A percentile compares a stretch with the other conserved stretches of the same genome.
phyloP scores from a whole-genome alignment of 75 land plant species.

The Pseudotsuga menziesii region DNA sequence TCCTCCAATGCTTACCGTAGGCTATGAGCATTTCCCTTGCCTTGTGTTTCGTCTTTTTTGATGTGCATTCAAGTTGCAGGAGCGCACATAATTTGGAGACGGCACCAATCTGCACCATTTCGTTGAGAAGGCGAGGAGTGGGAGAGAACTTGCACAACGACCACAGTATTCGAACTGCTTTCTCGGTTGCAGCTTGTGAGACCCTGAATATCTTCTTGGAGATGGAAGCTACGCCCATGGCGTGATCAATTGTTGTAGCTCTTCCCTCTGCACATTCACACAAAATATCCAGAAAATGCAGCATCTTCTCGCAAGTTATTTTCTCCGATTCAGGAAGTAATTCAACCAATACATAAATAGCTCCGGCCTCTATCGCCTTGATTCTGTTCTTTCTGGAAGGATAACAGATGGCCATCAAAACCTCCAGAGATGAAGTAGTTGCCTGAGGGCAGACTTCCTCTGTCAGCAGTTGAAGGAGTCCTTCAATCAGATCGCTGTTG shows the following conservation, averaged over 20 bases:
- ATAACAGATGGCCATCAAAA: constrained; percentile 17
- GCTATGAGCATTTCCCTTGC: constrained; percentile 31
- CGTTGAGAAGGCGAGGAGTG: constrained; percentile 16
- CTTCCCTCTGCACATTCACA: constrained; percentile 71
- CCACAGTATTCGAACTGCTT: constrained; percentile 38
- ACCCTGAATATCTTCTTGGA: constrained; percentile 59
- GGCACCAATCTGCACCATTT: constrained; percentile 47
- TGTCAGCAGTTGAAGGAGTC: not conserved
- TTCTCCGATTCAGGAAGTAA: constrained; percentile 31
- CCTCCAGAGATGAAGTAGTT: constrained; percentile 17
- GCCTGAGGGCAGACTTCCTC: constrained; percentile 9
- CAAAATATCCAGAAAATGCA: constrained; percentile 47
- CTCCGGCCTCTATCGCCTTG: constrained; percentile 58
- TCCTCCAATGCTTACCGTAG: constrained; percentile 36
- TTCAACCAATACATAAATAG: constrained; percentile 41
- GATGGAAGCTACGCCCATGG: constrained; percentile 58
- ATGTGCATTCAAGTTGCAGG: constrained; percentile 26
- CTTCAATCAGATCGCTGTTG: constrained; percentile 19
- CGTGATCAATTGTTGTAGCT: constrained; percentile 49
- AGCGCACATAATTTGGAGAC: constrained; percentile 49
- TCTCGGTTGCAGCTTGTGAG: constrained; percentile 37
- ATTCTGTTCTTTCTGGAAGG: constrained; percentile 37
- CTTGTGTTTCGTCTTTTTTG: constrained; percentile 18
- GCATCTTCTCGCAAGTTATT: constrained; percentile 25
- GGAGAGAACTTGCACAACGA: constrained; percentile 30